Conservation (phyloP, 2,329 filamentous ascomycete genomes). For the Pestalotiopsis sp. region DNA sequence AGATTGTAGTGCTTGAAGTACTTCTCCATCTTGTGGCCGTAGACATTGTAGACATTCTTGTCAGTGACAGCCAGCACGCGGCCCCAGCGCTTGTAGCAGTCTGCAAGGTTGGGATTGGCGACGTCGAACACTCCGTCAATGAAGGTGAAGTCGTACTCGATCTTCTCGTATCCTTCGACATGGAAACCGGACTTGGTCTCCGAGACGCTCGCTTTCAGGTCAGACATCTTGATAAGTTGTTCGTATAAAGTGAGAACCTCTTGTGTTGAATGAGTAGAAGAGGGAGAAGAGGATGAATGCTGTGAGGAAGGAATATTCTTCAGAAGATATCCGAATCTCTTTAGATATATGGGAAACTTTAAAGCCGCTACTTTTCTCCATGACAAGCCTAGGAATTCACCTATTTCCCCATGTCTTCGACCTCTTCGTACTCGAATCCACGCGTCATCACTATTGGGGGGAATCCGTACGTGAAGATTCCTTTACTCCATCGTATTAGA, state of each 20-base stretch:
- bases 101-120: slow-evolving; percentile 61
- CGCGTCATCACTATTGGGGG: slow-evolving; percentile 13
- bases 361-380: slow-evolving; percentile 4
- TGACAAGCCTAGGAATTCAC: neutral
- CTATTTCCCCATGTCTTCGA: neutral
- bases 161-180: slow-evolving; percentile 75
- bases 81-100: slow-evolving; percentile 67
- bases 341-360: slow-evolving; percentile 12
- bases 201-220: slow-evolving; percentile 66
- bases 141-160: slow-evolving; percentile 76
- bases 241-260: neutral
- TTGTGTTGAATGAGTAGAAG: neutral
- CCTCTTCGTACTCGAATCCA: neutral
- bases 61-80: slow-evolving; percentile 71
- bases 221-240: slow-evolving; percentile 57
- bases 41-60: slow-evolving; percentile 70
- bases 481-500: neutral
- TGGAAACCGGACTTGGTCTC: slow-evolving; percentile 69
- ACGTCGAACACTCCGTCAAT: slow-evolving; percentile 69
- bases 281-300: neutral
- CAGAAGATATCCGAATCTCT: neutral
- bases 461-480: neutral
- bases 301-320: neutral
- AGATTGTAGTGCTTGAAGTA: slow-evolving; percentile 70
- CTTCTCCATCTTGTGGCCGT: slow-evolving; percentile 65